phyloP scores from a whole-genome alignment of 768 basidiomycete genomes.

The Mycena pura region DNA sequence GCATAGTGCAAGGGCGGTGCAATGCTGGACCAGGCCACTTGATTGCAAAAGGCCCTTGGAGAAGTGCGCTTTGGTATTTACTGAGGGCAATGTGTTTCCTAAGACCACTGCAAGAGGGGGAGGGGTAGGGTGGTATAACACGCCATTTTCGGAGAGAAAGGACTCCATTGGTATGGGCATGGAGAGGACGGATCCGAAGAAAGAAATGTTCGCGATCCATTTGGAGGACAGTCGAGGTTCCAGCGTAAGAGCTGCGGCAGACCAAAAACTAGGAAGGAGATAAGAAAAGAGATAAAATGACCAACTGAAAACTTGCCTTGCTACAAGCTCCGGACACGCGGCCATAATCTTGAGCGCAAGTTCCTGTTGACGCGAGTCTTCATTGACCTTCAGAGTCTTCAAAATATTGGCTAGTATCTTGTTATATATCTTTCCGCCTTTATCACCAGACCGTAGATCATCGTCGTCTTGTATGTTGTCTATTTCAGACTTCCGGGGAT shows the following conservation, averaged over 20 bases:
- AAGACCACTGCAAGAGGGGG: conserved; percentile 75
- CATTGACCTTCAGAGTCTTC: conserved; percentile 82
- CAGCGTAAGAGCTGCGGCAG: conserved; percentile 68
- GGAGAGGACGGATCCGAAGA: conserved; percentile 80
- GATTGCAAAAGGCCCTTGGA: conserved; percentile 82
- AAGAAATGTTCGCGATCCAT: conserved; percentile 91
- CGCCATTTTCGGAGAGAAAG: conserved; percentile 59
- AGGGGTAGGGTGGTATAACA: conserved; percentile 71
- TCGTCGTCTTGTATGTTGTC: conserved; percentile 50
- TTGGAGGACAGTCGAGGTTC: conserved; percentile 88
- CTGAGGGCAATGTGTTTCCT: conserved; percentile 78
- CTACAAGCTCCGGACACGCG: conserved; percentile 86
- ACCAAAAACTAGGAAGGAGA: conserved; percentile 67
- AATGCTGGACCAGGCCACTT: conserved; percentile 83
- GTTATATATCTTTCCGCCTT: conserved; percentile 71
- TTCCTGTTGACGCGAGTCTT: conserved; percentile 86
- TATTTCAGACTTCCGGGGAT: conserved; percentile 63
- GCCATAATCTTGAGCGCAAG: conserved; percentile 80
- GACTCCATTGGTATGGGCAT: conserved; percentile 70
- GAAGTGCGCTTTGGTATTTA: conserved; percentile 72
- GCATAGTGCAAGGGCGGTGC: conserved; percentile 77
- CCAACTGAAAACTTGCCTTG: conserved; percentile 56
- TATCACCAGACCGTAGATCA: conserved; percentile 37
- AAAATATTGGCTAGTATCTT: conserved; percentile 82
- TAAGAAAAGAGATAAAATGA: conserved; percentile 9